These are phyloP conservation scores for Salix udensis DNA, from an alignment of 345 rosid genomes.

Conservation along the genomic window DNA sequence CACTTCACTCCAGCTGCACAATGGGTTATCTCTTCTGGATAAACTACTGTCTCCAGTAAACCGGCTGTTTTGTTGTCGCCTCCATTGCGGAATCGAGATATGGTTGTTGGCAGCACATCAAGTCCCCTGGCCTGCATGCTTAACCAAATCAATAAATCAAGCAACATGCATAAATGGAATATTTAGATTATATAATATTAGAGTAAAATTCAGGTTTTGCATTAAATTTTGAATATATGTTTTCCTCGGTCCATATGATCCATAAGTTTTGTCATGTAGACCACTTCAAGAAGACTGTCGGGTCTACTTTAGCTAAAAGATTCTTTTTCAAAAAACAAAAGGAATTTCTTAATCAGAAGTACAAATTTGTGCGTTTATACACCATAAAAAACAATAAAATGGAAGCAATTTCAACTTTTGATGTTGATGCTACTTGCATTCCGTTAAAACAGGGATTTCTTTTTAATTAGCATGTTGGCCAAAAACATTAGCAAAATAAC, in stretches of 20 bases:
- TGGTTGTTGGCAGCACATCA: conserved; percentile 82
- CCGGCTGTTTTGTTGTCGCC: conserved; percentile 76
- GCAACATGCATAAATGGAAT: neutral
- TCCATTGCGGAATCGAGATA: conserved; percentile 74
- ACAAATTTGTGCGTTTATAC: neutral
- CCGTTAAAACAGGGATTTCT: too few species aligned
- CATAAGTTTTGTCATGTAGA: neutral
- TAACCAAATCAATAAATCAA: neutral
- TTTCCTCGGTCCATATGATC: neutral
- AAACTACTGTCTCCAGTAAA: conserved; percentile 62
- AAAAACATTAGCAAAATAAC: too few species aligned
- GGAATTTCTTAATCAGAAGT: neutral
- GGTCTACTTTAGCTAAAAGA: neutral
- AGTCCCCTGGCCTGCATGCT: conserved; percentile 81
- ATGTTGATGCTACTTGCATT: neutral
- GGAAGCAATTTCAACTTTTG: neutral
- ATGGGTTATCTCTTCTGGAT: conserved; percentile 90
- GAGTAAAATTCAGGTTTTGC: neutral
- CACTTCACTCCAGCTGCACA: conserved; percentile 94
- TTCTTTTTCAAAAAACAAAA: too few species aligned
- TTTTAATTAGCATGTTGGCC: too few species aligned
- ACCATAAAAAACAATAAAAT: neutral
- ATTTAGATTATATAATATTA: neutral
- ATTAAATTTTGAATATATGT: neutral
- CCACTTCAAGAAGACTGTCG: neutral